Base-by-base conservation (phyloP, 345 rosid species). In the Syzygium aqueum region DNA sequence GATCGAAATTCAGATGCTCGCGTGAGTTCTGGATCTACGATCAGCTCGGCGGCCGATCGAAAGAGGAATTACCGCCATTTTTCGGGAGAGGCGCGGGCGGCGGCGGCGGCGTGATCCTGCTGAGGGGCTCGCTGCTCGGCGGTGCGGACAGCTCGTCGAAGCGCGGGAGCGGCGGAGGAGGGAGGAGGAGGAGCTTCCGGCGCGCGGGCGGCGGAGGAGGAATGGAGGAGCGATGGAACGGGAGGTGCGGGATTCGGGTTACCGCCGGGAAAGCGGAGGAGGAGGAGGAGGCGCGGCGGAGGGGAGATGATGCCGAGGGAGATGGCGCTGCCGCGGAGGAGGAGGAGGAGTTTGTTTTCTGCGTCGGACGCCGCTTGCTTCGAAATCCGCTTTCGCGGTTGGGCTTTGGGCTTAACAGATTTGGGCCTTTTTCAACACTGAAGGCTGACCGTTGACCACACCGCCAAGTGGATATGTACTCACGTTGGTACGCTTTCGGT, bases 21-120 rank as follows among this genome's bases (percentile, higher is more conserved):
- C 43, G 46, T 21, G 43, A 53, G 13, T 51, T 40, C 14, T 21
- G 56, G 53, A 84, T 16, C 63, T 8, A 43, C 61, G 61, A 53
- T n/a, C 46, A 1, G 27, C 63, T 53, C 61, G 27, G 59, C 53
- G 43, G 17, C 59, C 63, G 85, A 84, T 84, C 78, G 17, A 22
- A 65, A 67, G 87, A 63, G 53, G 82, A 63, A 61, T 63, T 85
- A 85, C 87, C 87, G 83, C 82, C 87, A 85, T 85, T 63, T 73
- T 73, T 27, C 49, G 49, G 0, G n/a, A n/a, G n/a, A n/a, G n/a
- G n/a, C n/a, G n/a, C n/a, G n/a, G 82, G 82, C 1, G 49, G 46
- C 82, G 37, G 82, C n/a, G 63, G 49, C 82, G 49, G 82, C 49
- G 82, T 12, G 82, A 73, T 37, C 27, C 49, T 19, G 14, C 82